Evolutionary conservation across 2,329 filamentous ascomycete species (phyloP), one percentile per base, ranked within the genome.

Genomic region (Sphaerostilbella broomeana): DNA sequence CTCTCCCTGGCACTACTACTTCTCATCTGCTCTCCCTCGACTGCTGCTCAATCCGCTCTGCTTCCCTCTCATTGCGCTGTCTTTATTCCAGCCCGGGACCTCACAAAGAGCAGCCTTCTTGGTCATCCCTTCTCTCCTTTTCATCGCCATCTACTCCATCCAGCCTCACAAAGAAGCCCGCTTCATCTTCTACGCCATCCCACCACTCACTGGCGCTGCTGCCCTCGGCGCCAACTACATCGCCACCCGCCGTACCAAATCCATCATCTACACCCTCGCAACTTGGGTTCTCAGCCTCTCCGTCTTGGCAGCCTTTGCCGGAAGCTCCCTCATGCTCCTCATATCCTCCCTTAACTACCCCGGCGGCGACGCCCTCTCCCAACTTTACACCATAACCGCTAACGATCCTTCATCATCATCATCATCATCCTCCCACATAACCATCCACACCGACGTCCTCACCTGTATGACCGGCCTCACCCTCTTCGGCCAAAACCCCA

Each of bases 151-250:
- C 29, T 97, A 95, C 68, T 95, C 87, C 47, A 52, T 87, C 35
- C 84, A 95, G 46, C 89, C 90, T 1, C 92, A 98, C 67, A 98
- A 98, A 59, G 92, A 98, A 65, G 84, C 88, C 59, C 84, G 92
- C 13, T 98, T 98, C 68, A 81, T 98, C 51, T 79, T 97, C 53
- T 97, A 97, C 63, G 73, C 79, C 37, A 72, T 94, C 17, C 92
- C 92, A 0, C 72, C 82, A 0, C 67, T 97, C 20, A 95, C 89
- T 0, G 83, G 82, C 9, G 75, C 81, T 3, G 82, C 87, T 1
- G 81, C 86, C 3, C 70, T 86, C 4, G 81, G 80, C 15, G 86
- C 87, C 11, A 75, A 78, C 40, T 81, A 79, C 60, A 65, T 94
- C 47, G 84, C 77, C 64, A 70, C 67, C 1, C 79, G 82, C 27